Conservation (phyloP, 2,329 filamentous ascomycete species). For the Sporothrix variecibatus region DNA sequence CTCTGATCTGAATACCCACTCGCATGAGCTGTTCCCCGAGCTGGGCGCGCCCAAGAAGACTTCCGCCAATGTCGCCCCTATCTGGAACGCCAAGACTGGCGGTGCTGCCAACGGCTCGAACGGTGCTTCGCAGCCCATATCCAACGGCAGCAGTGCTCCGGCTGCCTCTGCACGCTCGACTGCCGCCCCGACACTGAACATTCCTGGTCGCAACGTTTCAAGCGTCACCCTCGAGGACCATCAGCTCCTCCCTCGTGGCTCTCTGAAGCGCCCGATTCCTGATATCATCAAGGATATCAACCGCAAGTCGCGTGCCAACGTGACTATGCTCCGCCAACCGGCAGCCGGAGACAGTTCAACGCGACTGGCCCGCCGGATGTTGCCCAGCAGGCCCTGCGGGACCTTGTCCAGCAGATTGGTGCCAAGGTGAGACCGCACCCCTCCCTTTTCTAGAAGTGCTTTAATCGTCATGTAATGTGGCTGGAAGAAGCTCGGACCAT, state of each 20-base stretch:
- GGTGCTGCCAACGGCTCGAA: slow-evolving; percentile 41
- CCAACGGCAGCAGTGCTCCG: slow-evolving; percentile 42
- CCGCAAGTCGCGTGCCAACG: slow-evolving; percentile 81
- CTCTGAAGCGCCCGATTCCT: slow-evolving; percentile 80
- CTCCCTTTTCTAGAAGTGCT: neutral
- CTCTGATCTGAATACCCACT: slow-evolving; percentile 72
- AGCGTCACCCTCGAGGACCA: slow-evolving; percentile 71
- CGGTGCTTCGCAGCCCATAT: slow-evolving; percentile 43
- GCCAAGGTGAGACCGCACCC: slow-evolving; percentile 61
- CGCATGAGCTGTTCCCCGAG: slow-evolving; percentile 91
- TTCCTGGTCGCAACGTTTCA: slow-evolving; percentile 83
- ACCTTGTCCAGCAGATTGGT: slow-evolving; percentile 85
- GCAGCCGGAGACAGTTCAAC: slow-evolving; percentile 76
- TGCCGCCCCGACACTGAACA: slow-evolving; percentile 61
- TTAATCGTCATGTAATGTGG: neutral
- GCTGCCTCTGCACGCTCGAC: slow-evolving; percentile 41
- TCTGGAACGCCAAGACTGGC: slow-evolving; percentile 75
- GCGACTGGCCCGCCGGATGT: slow-evolving; percentile 81
- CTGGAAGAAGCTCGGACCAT: neutral
- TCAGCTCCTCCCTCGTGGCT: slow-evolving; percentile 72
- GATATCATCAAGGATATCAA: slow-evolving; percentile 92
- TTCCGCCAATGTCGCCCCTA: slow-evolving; percentile 63
- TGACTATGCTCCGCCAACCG: slow-evolving; percentile 74
- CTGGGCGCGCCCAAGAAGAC: slow-evolving; percentile 73
- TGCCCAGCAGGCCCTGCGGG: slow-evolving; percentile 84